phyloP scores from a whole-genome alignment of 441 rosid genomes.

The Gossypium trilobum region DNA sequence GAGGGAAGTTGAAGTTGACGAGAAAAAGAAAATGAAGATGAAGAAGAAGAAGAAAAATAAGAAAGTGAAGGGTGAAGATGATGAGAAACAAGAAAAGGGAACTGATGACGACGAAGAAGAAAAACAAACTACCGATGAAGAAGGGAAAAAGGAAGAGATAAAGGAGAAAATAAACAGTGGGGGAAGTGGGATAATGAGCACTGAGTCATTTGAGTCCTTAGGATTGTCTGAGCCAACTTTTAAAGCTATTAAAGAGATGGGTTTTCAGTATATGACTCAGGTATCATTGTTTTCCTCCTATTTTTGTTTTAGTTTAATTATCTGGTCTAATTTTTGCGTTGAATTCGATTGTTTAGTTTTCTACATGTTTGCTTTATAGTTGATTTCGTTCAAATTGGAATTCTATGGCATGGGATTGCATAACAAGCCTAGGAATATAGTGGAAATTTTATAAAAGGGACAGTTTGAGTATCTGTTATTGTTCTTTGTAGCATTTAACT shows the following conservation, averaged over 20 bases:
- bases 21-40: constrained; percentile 19
- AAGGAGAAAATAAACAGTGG: constrained; percentile 23
- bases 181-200: constrained; percentile 69
- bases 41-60: background rate
- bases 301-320: background rate
- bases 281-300: constrained; percentile 19
- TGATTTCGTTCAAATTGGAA: background rate
- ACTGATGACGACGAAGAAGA: constrained; percentile 19
- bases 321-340: background rate
- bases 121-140: background rate
- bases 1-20: constrained; percentile 8
- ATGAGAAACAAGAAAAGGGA: constrained; percentile 16
- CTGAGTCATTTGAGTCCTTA: constrained; percentile 58
- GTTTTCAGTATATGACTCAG: constrained; percentile 75
- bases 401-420: background rate
- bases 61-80: constrained; percentile 17
- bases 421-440: background rate
- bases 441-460: background rate
- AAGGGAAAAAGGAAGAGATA: constrained; percentile 22
- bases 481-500: background rate
- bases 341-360: background rate
- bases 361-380: background rate
- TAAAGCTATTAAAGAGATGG: constrained; percentile 64
- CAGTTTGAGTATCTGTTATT: background rate
- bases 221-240: constrained; percentile 60